phyloP scores from a whole-genome alignment of 73 alveolate species.

The Paramecium tetraurelia region DNA sequence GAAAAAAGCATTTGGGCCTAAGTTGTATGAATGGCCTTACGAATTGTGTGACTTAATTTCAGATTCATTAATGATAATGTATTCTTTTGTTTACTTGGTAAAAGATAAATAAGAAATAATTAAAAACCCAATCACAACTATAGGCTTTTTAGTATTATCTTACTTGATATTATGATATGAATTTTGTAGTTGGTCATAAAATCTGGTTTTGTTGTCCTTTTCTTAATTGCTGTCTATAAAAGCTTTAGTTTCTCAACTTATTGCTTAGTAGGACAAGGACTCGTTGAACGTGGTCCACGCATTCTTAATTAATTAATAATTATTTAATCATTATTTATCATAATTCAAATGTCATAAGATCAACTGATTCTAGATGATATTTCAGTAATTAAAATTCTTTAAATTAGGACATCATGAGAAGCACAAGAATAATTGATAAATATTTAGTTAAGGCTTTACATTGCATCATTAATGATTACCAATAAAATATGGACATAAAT shows the following conservation, averaged over 20 bases:
- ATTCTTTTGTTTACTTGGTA: background rate
- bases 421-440: background rate
- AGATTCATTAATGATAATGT: background rate
- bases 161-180: conserved; percentile 40
- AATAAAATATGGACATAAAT: background rate
- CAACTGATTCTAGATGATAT: background rate
- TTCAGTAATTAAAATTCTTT: background rate
- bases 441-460: background rate
- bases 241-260: background rate
- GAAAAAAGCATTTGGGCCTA: conserved; percentile 6
- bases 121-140: background rate
- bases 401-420: background rate
- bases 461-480: background rate
- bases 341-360: background rate
- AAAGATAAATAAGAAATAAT: background rate
- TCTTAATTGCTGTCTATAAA: background rate
- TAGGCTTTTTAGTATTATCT: background rate
- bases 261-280: background rate
- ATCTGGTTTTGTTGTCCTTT: background rate
- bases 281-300: conserved; percentile 34
- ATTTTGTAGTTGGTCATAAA: background rate
- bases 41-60: conserved; percentile 15
- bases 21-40: background rate
- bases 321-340: background rate
- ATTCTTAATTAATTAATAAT: background rate